Evolutionary conservation across 225 moss, liverwort and hornwort genomes (phyloP).

Genomic region (Polytrichum formosum): DNA sequence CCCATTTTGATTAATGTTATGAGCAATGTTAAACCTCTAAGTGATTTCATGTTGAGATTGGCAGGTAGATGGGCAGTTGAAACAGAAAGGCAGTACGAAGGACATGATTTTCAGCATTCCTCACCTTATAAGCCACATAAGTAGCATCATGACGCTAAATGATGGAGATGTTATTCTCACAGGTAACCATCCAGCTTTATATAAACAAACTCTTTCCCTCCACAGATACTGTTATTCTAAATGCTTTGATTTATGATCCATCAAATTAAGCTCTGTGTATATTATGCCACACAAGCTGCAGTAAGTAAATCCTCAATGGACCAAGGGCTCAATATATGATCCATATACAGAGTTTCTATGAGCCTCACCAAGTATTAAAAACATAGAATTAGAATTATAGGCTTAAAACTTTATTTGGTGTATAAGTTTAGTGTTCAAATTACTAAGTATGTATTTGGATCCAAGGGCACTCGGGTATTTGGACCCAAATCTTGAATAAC

Average conservation of each 20-base stretch:
- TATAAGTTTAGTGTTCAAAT: no score
- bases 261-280: neutral
- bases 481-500: no score
- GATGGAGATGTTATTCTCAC: constrained; percentile 86
- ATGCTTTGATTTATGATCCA: neutral
- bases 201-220: no score
- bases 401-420: no score
- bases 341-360: neutral
- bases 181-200: constrained; percentile 28
- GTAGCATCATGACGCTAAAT: constrained; percentile 76
- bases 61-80: constrained; percentile 81
- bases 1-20: no score
- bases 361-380: no score
- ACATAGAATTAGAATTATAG: no score
- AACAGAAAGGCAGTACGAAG: constrained; percentile 74
- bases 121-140: constrained; percentile 63
- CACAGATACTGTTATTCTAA: no score
- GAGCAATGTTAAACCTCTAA: neutral
- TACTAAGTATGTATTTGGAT: no score
- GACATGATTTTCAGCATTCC: constrained; percentile 92
- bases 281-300: neutral
- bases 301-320: neutral
- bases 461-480: no score
- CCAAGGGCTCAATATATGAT: neutral
- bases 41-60: constrained; percentile 5